Percentiles rank a stretch among this genome's conserved stretches.
These are phyloP conservation scores for Truncatella angustata DNA, from an alignment of 2,329 filamentous ascomycete genomes.

Conservation along the genomic window DNA sequence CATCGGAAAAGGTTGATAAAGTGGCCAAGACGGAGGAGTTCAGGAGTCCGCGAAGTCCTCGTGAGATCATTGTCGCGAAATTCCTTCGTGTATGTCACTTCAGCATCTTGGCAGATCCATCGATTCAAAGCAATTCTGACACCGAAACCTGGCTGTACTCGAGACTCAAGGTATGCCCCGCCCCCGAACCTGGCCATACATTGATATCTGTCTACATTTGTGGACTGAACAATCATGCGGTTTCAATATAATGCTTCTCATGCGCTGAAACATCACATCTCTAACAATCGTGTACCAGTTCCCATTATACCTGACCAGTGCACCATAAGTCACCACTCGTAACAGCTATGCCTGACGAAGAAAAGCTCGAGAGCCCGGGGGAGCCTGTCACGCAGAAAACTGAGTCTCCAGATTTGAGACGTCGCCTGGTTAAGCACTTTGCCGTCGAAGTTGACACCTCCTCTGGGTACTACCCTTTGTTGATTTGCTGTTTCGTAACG, in stretches of 20 bases:
- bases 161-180: no score
- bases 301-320: background rate
- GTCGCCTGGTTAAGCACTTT: conserved; percentile 3
- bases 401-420: background rate
- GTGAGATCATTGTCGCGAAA: background rate
- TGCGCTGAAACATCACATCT: no score
- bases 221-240: no score
- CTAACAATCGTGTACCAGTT: background rate
- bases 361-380: background rate
- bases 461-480: conserved; percentile 13
- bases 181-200: no score
- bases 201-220: background rate
- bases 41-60: background rate
- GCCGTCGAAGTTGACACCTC: conserved; percentile 9
- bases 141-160: no score
- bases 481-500: conserved; percentile 17
- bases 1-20: background rate
- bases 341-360: conserved; percentile 2
- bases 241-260: no score
- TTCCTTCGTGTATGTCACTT: no score
- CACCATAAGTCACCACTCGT: background rate
- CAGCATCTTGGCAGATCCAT: no score
- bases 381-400: background rate
- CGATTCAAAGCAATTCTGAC: no score
- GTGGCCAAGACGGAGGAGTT: background rate